Percentiles rank a stretch among this genome's conserved stretches.
Evolutionary conservation across 495 filamentous ascomycete genomes (phyloP).

Genomic region (Tirmania nivea): DNA sequence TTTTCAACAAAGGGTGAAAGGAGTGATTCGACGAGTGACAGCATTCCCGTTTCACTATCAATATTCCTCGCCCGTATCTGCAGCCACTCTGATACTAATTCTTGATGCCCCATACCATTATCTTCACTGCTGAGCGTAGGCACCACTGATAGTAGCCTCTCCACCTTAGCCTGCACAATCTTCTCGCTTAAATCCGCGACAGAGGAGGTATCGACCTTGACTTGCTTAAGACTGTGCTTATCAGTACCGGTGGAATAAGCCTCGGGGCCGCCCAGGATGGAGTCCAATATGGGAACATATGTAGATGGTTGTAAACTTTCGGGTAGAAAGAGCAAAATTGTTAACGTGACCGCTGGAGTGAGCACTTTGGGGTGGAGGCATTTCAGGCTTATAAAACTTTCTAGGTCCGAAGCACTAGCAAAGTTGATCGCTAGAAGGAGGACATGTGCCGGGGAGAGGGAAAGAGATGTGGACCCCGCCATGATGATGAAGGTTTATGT

Average conservation of each 20-base stretch:
- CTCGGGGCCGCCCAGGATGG: too few relatives aligned
- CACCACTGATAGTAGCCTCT: constrained; percentile 2
- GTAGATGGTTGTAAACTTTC: constrained; percentile 3
- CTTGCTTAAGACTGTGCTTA: too few relatives aligned
- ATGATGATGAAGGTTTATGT: too few relatives aligned
- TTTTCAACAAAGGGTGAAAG: constrained; percentile 36
- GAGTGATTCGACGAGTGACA: constrained; percentile 38
- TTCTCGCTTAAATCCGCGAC: constrained; percentile 5
- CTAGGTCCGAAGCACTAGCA: constrained; percentile 14
- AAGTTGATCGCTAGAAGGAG: constrained; percentile 42
- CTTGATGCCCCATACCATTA: not conserved
- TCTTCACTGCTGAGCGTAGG: constrained; percentile 1
- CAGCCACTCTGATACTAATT: constrained; percentile 33
- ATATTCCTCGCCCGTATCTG: constrained; percentile 41
- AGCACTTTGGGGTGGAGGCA: constrained; percentile 5
- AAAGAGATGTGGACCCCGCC: too few relatives aligned
- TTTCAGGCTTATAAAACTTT: constrained; percentile 1
- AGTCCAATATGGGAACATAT: too few relatives aligned
- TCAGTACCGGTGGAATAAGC: too few relatives aligned
- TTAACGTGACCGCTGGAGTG: constrained; percentile 4
- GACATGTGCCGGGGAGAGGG: constrained; percentile 36
- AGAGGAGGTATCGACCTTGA: constrained; percentile 5
- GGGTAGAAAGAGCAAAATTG: constrained; percentile 13
- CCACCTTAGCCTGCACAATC: constrained; percentile 7
- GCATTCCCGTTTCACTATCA: constrained; percentile 41